Conservation (phyloP, 2,329 filamentous ascomycete species). For the Didymella segeticola region DNA sequence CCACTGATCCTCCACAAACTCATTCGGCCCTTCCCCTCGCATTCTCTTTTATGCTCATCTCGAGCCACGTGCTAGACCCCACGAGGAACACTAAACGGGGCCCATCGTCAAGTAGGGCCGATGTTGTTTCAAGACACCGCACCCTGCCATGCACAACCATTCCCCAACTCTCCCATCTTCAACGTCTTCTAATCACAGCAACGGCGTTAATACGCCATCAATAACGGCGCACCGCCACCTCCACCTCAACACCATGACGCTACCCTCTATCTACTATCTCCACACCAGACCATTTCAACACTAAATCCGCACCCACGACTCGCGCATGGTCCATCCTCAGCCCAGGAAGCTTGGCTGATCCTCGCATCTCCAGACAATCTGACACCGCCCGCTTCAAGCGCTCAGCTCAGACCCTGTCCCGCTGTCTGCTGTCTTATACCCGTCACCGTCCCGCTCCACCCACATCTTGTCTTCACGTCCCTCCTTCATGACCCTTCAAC, state of each 20-base stretch:
- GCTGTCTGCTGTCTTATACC: not conserved
- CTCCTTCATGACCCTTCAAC: not conserved
- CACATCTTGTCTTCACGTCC: not conserved
- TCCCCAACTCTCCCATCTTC: too few relatives aligned
- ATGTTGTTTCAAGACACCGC: slow-evolving; percentile 15
- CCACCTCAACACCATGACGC: not conserved
- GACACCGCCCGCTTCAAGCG: not conserved
- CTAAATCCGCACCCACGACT: not conserved
- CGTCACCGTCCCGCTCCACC: not conserved
- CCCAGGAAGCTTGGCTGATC: slow-evolving; percentile 2
- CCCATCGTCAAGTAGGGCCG: slow-evolving; percentile 10
- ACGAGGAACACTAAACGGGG: not conserved
- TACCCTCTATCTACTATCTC: too few relatives aligned
- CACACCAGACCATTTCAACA: too few relatives aligned
- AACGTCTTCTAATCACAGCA: too few relatives aligned
- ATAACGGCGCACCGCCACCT: too few relatives aligned
- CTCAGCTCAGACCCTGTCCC: slow-evolving; percentile 4
- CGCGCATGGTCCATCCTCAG: not conserved
- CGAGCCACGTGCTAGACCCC: slow-evolving; percentile 1
- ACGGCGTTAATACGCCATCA: too few relatives aligned
- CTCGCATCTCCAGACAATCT: slow-evolving; percentile 1
- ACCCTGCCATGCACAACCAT: too few relatives aligned
- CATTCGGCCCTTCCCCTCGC: too few relatives aligned
- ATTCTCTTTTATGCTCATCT: not conserved
- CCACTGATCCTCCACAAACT: too few relatives aligned